A percentile compares a stretch with the other conserved stretches of the same genome.
These are phyloP conservation scores for Trichothecium roseum DNA, from an alignment of 2,329 filamentous ascomycete genomes.

Conservation along the genomic window DNA sequence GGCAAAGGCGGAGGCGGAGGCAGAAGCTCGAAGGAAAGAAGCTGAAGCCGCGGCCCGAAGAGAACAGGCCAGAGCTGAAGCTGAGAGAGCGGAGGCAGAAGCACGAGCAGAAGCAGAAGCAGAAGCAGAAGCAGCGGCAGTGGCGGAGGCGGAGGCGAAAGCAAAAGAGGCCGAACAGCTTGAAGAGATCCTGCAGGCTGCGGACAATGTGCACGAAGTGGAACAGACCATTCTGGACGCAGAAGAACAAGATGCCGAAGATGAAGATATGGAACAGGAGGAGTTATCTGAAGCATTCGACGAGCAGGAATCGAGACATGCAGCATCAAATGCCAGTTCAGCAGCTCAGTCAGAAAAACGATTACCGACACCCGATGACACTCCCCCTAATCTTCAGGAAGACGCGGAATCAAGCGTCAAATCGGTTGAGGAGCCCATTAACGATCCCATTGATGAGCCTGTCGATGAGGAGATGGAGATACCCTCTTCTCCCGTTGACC, in stretches of 20 bases:
- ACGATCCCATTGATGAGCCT: too few species aligned
- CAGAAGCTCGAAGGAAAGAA: too few species aligned
- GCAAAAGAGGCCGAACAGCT: background rate
- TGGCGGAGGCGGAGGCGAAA: background rate
- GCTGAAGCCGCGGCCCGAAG: too few species aligned
- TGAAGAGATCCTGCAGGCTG: background rate
- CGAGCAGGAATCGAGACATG: slow-evolving; percentile 1
- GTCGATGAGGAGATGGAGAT: background rate
- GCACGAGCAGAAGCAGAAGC: too few species aligned
- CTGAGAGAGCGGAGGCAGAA: background rate
- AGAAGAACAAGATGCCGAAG: background rate
- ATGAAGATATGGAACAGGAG: background rate
- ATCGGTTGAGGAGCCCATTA: slow-evolving; percentile 4
- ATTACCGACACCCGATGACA: slow-evolving; percentile 44
- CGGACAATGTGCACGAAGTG: background rate
- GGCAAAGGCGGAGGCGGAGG: too few species aligned
- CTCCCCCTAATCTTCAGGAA: slow-evolving; percentile 26
- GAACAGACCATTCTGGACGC: background rate
- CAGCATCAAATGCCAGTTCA: slow-evolving; percentile 17
- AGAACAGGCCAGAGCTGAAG: too few species aligned
- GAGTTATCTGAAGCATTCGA: background rate
- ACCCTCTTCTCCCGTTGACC: slow-evolving; percentile 1
- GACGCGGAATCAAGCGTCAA: slow-evolving; percentile 9
- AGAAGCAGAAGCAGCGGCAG: background rate
- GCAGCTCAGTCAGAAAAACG: slow-evolving; percentile 29